Base-by-base conservation (phyloP, 352 stramenopile species). In the Pythium scleroteichum region DNA sequence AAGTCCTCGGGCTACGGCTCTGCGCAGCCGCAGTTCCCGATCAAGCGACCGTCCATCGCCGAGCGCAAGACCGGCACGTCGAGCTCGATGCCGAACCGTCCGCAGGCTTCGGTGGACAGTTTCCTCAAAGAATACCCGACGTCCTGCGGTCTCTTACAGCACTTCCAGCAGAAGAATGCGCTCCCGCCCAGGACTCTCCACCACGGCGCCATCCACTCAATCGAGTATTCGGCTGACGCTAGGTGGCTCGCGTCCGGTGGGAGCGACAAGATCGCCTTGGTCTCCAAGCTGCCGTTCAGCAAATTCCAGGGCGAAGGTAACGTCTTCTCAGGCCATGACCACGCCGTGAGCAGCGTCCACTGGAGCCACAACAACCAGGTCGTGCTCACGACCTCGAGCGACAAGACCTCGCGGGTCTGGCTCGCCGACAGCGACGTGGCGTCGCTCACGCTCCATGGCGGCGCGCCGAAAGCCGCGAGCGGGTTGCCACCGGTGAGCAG, bases 1-100 rank as follows among this genome's bases (percentile, higher is more conserved):
- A 79, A 80, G 49, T 96, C 88, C 14, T 95, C 85, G 1, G 88
- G 88, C 0, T 96, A 96, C 64, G 88, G 86, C 27, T 55, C 67
- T 13, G 10, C 41, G 19, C n/a, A 39, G 4, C 52, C 71, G 14
- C 44, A 44, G 20, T 69, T 59, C 22, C 61, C 10, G 0, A 41
- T 48, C 3, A 80, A 69, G 24, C 62, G 68, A 24, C 64, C 17
- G 2, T 70, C 71, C 29, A 71, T 66, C 59, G 50, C 72, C 42
- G 49, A 68, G 17, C 57, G 51, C 24, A 74, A 73, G 48, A 73
- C 64, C 10, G 14, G 50, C 0, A 9, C 24, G 2, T 3, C 26
- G 14, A 24, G 22, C 5, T 4, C 38, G 17, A 4, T 22, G 2
- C 35, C 45, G 19, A 24, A 16, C 22, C 17, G 51, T 19, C 44